Evolutionary conservation across 2,329 filamentous ascomycete genomes (phyloP).

Genomic region (Sclerotinia spermophila): DNA sequence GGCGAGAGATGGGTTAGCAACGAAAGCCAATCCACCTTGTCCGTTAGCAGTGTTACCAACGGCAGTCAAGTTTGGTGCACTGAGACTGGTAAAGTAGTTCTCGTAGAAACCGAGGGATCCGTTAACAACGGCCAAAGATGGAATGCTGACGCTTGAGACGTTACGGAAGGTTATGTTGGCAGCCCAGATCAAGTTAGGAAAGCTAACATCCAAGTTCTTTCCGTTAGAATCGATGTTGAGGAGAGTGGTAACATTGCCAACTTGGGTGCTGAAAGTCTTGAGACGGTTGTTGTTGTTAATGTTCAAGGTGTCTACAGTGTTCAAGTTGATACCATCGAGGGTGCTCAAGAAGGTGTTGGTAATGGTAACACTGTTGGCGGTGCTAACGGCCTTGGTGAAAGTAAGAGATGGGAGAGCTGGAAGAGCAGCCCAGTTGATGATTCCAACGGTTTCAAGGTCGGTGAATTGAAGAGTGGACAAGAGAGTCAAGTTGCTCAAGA

Average conservation of each 20-base stretch:
- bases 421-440: constrained; percentile 70
- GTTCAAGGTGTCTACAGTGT: constrained; percentile 66
- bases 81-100: constrained; percentile 64
- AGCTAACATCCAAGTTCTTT: constrained; percentile 61
- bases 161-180: constrained; percentile 81
- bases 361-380: constrained; percentile 68
- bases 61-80: constrained; percentile 66
- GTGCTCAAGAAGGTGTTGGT: constrained; percentile 79
- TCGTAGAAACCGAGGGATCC: constrained; percentile 79
- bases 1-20: constrained; percentile 57
- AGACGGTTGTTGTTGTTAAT: constrained; percentile 91
- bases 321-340: constrained; percentile 77
- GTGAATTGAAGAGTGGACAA: constrained; percentile 67
- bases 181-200: constrained; percentile 76
- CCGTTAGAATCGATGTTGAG: constrained; percentile 81
- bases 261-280: constrained; percentile 68
- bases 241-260: constrained; percentile 68
- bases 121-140: constrained; percentile 69
- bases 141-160: constrained; percentile 68
- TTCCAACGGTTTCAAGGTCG: constrained; percentile 59
- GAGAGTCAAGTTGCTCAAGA: constrained; percentile 62
- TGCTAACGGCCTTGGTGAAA: constrained; percentile 59
- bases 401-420: constrained; percentile 56
- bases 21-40: constrained; percentile 57
- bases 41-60: constrained; percentile 43